Evolutionary conservation across 306 rosid species (phyloP).

Genomic region (Quercus rubra): DNA sequence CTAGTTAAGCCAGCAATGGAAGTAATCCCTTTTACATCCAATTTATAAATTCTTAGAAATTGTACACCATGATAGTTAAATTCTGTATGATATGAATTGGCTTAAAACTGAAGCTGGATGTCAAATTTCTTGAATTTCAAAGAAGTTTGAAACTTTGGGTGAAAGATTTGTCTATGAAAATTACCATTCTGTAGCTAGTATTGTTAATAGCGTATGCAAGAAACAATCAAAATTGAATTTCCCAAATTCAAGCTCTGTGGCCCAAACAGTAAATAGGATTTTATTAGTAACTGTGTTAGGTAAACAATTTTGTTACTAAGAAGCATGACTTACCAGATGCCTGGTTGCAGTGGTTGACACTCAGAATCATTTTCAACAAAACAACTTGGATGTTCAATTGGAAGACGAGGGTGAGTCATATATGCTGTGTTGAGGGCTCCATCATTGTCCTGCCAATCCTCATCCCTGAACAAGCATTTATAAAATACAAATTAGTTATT

Average conservation of each 20-base stretch:
- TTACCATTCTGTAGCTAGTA: neutral
- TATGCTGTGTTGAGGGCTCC: conserved; percentile 95
- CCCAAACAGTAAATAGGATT: neutral
- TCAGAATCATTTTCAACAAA: conserved; percentile 75
- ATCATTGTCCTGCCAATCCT: conserved; percentile 96
- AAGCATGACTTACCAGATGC: conserved; percentile 54
- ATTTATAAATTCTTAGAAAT: neutral
- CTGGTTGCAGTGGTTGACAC: conserved; percentile 75
- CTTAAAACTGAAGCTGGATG: neutral
- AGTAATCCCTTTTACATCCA: neutral
- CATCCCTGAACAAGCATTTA: conserved; percentile 63
- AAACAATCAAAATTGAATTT: neutral
- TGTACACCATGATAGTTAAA: neutral
- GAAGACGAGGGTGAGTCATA: conserved; percentile 89
- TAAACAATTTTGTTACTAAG: neutral
- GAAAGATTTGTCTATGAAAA: neutral
- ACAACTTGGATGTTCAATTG: conserved; percentile 72
- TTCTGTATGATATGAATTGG: neutral
- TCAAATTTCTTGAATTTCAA: neutral
- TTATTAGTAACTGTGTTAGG: neutral
- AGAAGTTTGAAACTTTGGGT: neutral
- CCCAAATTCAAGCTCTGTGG: neutral
- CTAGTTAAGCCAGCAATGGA: neutral
- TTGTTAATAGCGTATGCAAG: neutral
- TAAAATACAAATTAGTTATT: neutral